Evolutionary conservation across 495 filamentous ascomycete species (phyloP).

Genomic region (Lineolata rhizophorae): DNA sequence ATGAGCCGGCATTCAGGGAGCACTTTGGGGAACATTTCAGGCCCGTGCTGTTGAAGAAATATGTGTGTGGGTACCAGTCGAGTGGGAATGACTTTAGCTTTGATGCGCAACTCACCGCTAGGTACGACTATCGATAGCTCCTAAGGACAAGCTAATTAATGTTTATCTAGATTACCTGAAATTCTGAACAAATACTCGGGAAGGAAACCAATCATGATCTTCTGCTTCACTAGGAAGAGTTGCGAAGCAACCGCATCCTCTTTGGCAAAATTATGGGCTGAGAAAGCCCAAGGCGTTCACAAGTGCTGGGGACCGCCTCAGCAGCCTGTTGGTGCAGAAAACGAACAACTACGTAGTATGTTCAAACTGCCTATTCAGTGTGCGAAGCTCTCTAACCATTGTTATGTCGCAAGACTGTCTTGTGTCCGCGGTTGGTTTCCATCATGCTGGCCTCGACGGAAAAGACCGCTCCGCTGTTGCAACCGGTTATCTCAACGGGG

Average conservation of each 20-base stretch:
- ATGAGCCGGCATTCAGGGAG: slow-evolving; percentile 48
- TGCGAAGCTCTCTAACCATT: slow-evolving; percentile 1
- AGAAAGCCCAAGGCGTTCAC: slow-evolving; percentile 27
- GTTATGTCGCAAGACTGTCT: slow-evolving; percentile 34
- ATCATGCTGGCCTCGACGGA: slow-evolving; percentile 68
- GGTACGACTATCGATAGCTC: slow-evolving; percentile 25
- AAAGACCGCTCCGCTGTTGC: slow-evolving; percentile 53
- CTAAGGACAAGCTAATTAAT: no score
- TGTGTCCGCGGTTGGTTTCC: slow-evolving; percentile 63
- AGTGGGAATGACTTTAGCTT: slow-evolving; percentile 67
- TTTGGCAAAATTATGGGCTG: slow-evolving; percentile 44
- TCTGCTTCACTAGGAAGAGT: slow-evolving; percentile 71
- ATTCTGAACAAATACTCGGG: slow-evolving; percentile 58
- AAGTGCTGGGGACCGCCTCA: slow-evolving; percentile 45
- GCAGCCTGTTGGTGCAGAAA: slow-evolving; percentile 29
- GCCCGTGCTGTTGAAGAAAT: slow-evolving; percentile 69
- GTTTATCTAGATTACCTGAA: slow-evolving; percentile 31
- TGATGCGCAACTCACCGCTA: slow-evolving; percentile 54
- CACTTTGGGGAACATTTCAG: slow-evolving; percentile 84
- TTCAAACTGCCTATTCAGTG: background rate
- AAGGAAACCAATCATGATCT: slow-evolving; percentile 77
- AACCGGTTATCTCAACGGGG: slow-evolving; percentile 46
- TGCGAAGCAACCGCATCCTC: slow-evolving; percentile 52
- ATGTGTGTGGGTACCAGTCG: slow-evolving; percentile 56
- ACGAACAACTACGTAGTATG: slow-evolving; percentile 39